A percentile compares a stretch with the other conserved stretches of the same genome.
Conservation (phyloP, 1,284 basidiomycete species). For the Austroboletus novae-zelandiae region DNA sequence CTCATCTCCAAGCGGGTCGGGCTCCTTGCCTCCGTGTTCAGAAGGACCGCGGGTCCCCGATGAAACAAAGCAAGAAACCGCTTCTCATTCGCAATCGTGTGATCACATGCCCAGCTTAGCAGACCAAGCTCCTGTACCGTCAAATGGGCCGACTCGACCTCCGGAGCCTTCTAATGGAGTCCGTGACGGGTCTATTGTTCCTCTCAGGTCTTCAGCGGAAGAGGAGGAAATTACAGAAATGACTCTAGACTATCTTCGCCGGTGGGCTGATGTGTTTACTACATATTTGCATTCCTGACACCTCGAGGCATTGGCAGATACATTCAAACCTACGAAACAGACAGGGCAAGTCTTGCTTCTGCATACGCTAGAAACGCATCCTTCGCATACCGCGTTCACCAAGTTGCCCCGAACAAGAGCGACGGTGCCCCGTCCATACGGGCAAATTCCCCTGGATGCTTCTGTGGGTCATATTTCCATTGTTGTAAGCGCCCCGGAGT, state of each 20-base stretch:
- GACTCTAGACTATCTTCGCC: conserved; percentile 29
- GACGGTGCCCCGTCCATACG: neutral
- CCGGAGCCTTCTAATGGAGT: neutral
- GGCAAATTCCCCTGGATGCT: conserved; percentile 6
- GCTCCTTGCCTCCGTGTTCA: neutral
- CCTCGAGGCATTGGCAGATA: conserved; percentile 18
- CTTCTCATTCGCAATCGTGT: neutral
- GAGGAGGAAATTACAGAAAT: conserved; percentile 31
- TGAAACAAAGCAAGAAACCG: conserved; percentile 1
- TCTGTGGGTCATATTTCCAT: conserved; percentile 11
- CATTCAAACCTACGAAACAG: conserved; percentile 29
- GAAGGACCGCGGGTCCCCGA: neutral
- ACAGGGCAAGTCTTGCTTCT: conserved; percentile 32
- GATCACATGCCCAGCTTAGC: neutral
- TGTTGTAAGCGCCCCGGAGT: neutral
- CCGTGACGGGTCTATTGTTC: neutral
- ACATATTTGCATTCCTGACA: conserved; percentile 4
- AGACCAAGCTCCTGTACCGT: neutral
- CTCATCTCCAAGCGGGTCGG: neutral
- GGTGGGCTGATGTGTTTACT: conserved; percentile 18
- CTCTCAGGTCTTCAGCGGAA: conserved; percentile 1
- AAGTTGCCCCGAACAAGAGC: neutral
- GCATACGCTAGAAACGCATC: conserved; percentile 31
- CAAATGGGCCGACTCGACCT: conserved; percentile 1
- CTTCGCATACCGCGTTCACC: conserved; percentile 29